Evolutionary conservation across 345 rosid genomes (phyloP).

Genomic region (Arabidopsis thaliana): TAIR10.1 NC_003075.7:16491501-16492000

Average conservation of each 20-base stretch:
- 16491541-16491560: background rate
- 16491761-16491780: background rate
- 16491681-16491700: conserved; percentile 19
- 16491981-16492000: conserved; percentile 53
- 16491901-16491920: conserved; percentile 55
- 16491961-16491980: conserved; percentile 61
- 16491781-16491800: conserved; percentile 42
- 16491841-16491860: conserved; percentile 81
- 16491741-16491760: background rate
- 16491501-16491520: background rate
- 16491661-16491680: conserved; percentile 13
- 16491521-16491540: background rate
- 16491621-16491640: conserved; percentile 44
- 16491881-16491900: conserved; percentile 60
- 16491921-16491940: conserved; percentile 58
- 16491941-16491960: conserved; percentile 63
- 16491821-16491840: conserved; percentile 66
- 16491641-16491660: conserved; percentile 28
- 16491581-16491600: conserved; percentile 35
- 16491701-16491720: conserved; percentile 6
- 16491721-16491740: background rate
- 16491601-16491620: conserved; percentile 41
- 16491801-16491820: conserved; percentile 47
- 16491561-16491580: conserved; percentile 31
- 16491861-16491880: conserved; percentile 57